These are phyloP conservation scores for Xylariaceae sp. DNA, from an alignment of 2,329 filamentous ascomycete genomes.

Conservation along the genomic window DNA sequence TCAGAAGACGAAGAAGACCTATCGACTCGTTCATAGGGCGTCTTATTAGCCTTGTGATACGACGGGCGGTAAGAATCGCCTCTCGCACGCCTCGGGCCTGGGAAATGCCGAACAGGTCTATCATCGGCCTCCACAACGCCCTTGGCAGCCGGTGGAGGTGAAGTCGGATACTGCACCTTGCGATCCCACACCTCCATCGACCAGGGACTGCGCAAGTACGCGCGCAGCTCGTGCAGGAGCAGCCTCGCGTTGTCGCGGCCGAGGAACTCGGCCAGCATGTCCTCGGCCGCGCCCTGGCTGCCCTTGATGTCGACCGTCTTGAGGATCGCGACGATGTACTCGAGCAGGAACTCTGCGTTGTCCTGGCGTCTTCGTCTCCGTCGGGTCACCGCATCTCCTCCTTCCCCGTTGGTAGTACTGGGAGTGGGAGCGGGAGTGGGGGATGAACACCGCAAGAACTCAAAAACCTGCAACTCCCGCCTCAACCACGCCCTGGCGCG, in stretches of 20 bases:
- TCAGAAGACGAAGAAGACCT: too few relatives aligned
- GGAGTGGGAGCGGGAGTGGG: too few relatives aligned
- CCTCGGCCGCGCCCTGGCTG: slow-evolving; percentile 71
- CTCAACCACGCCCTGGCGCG: slow-evolving; percentile 77
- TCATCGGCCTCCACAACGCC: too few relatives aligned
- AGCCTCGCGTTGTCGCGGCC: slow-evolving; percentile 66
- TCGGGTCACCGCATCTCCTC: slow-evolving; percentile 23
- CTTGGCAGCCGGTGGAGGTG: too few relatives aligned
- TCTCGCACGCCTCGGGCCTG: slow-evolving; percentile 9
- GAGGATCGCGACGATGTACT: slow-evolving; percentile 79
- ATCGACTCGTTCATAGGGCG: slow-evolving; percentile 2
- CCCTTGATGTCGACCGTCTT: slow-evolving; percentile 78
- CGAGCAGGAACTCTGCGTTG: slow-evolving; percentile 78
- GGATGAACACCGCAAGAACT: too few relatives aligned
- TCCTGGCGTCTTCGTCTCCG: slow-evolving; percentile 54
- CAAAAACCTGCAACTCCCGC: slow-evolving; percentile 78
- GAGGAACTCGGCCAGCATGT: slow-evolving; percentile 72
- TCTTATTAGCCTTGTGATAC: slow-evolving; percentile 12
- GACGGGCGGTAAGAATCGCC: slow-evolving; percentile 23
- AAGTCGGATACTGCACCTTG: slow-evolving; percentile 61
- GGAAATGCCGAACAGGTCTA: slow-evolving; percentile 3
- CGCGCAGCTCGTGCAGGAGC: slow-evolving; percentile 79
- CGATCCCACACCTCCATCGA: slow-evolving; percentile 74
- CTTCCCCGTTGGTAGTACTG: slow-evolving; percentile 17
- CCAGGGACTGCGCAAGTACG: slow-evolving; percentile 79